Evolutionary conservation across 257 asterid genomes (phyloP), one percentile per base, ranked within the genome.

Genomic region (Cruciata laevipes): DNA sequence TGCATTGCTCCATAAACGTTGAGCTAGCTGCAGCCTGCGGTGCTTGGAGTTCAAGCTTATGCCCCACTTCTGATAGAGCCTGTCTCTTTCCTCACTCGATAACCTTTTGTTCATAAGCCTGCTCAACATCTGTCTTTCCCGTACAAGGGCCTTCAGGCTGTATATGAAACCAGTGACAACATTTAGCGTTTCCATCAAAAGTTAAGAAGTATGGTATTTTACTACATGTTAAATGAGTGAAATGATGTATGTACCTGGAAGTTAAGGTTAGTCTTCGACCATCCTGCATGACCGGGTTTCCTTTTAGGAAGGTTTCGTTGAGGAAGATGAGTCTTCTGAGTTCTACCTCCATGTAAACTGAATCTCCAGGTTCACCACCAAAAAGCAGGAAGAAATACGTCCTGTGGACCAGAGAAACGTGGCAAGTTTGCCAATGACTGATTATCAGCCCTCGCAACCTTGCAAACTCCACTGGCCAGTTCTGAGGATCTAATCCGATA

Each of bases 311-410:
- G 67, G 82, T 61, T 72, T 78, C 83, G 70, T 58, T 71, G 62
- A 83, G 81, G 73, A 75, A 83, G 70, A 80, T 65, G 57, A 83
- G 85, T 53, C 87, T 68, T 66, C 87, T 71, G 38, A 75, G 74
- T 72, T 83, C 87, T 59, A 83, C 85, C 75, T 83, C 87, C 79
- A 83, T 77, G 75, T 83, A 83, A 68, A 83, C 77, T 51, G 87
- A 83, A 72, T 83, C 87, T 67, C 65, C 78, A 0, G 71, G 77
- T 58, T 83, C 87, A 20, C 87, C 87, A 62, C 74, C 78, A 63
- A 83, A 83, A 63, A 83, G 83, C 68, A 83, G 62, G 78, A 83
- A 80, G 81, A 83, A 83, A 64, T 83, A 83, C 63, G 87, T 83
- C 60, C 87, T 73, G 51, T 83, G 83, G 69, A 83, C 63, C 78